Evolutionary conservation across 2,329 filamentous ascomycete species (phyloP).

Genomic region (Thyridium curvatum): DNA sequence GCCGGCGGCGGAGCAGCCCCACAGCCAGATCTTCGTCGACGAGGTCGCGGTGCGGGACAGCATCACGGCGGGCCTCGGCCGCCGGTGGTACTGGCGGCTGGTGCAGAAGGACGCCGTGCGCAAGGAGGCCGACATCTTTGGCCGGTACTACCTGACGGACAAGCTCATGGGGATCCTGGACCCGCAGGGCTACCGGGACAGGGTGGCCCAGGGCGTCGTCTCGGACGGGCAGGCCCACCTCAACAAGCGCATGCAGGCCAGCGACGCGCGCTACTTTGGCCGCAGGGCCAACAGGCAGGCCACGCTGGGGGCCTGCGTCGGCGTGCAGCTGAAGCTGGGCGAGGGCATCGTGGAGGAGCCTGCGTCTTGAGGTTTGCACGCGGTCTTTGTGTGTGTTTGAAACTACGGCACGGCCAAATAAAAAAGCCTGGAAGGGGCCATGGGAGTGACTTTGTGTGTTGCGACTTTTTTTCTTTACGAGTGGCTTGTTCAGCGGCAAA

Average conservation of each 20-base stretch:
- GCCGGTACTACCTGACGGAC: conserved; percentile 53
- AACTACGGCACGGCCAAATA: no score
- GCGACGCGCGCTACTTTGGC: conserved; percentile 35
- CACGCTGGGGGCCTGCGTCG: conserved; percentile 36
- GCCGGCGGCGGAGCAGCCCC: conserved; percentile 6
- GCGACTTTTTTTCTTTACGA: no score
- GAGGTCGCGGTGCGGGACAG: conserved; percentile 15
- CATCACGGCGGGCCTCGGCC: background rate
- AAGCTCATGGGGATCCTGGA: conserved; percentile 45
- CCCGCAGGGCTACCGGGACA: conserved; percentile 26
- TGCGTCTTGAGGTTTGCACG: background rate
- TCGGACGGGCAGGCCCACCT: conserved; percentile 40
- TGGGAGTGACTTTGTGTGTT: no score
- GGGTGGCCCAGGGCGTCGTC: conserved; percentile 29
- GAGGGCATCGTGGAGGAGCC: conserved; percentile 15
- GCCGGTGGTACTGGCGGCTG: conserved; percentile 23
- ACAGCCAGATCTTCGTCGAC: conserved; percentile 16
- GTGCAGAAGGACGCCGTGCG: conserved; percentile 17
- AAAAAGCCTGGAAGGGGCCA: no score
- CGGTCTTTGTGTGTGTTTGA: no score
- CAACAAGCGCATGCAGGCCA: conserved; percentile 42
- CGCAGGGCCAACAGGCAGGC: conserved; percentile 32
- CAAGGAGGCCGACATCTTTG: conserved; percentile 38
- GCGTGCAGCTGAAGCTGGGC: conserved; percentile 22
- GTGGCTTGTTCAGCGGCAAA: no score